Base-by-base conservation (phyloP, 805 yeast species). In the Nakazawaea pomicola region DNA sequence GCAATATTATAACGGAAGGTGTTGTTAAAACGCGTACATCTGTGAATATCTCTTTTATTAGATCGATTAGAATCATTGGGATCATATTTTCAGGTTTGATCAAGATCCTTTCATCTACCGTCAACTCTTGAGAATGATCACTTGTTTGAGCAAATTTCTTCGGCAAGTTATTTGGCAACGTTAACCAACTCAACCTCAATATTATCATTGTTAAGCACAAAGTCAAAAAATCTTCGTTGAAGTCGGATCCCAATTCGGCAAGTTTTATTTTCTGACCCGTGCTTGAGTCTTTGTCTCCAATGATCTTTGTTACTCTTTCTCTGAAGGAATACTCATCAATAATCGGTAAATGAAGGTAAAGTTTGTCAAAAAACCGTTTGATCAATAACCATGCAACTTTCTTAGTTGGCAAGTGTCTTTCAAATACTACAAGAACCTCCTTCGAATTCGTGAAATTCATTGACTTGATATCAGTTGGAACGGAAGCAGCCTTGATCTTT, bases 281-380 rank as follows among this genome's bases (percentile, higher is more conserved):
- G 33, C 46, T 59, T 36, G 65, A 66, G 19, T 58, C 61, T 15
- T 51, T 47, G 1, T 56, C 39, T 11, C 79, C 83, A 24, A 79
- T 58, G 6, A 78, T 68, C 18, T 65, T 53, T 1, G 60, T 48
- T 14, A 78, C 55, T 36, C 70, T 69, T 15, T 49, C 49, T 40
- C 67, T 67, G 53, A 77, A 75, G 8, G 64, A 63, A 39, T 50
- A 61, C 53, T 82, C 87, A 56, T 82, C 88, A 25, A 82, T 58
- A 46, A 73, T 78, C 3, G 93, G 90, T 50, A 82, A 65, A 43
- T 73, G 79, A 11, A 84, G 72, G 54, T 83, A 83, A 4, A 82
- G 58, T 25, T 69, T 65, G 9, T 66, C 67, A 53, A 83, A 83
- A 47, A 75, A 83, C 47, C 79, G 62, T 44, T 79, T 76, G 21